A percentile compares a stretch with the other conserved stretches of the same genome.
Conservation (phyloP, 1,139 yeast genomes). For the Starmera stellimalicola region DNA sequence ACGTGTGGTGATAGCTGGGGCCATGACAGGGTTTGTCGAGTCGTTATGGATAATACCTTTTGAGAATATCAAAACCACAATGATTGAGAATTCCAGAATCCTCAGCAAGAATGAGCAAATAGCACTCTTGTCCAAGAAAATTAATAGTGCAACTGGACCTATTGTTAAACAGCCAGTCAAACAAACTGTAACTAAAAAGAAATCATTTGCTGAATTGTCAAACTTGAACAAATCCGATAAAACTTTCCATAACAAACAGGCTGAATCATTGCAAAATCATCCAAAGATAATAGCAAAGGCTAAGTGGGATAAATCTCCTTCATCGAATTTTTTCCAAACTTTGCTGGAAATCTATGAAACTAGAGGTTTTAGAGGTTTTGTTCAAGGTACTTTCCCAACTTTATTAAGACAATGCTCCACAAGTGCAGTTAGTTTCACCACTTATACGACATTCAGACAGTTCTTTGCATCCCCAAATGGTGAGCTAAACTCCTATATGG, state of each 20-base stretch:
- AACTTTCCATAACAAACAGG: slow-evolving; percentile 15
- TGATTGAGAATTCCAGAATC: slow-evolving; percentile 55
- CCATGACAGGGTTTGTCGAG: slow-evolving; percentile 76
- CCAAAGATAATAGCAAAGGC: slow-evolving; percentile 20
- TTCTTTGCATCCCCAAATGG: slow-evolving; percentile 41
- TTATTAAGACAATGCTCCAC: slow-evolving; percentile 69
- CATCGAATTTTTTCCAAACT: slow-evolving; percentile 43
- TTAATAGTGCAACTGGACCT: slow-evolving; percentile 5
- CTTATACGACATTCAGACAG: slow-evolving; percentile 73
- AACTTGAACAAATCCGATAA: slow-evolving; percentile 7
- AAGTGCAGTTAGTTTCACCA: slow-evolving; percentile 75
- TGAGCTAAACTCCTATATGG: slow-evolving; percentile 31
- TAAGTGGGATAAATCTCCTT: slow-evolving; percentile 43
- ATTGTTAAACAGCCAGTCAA: slow-evolving; percentile 2
- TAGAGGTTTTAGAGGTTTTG: slow-evolving; percentile 72
- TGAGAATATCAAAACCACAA: slow-evolving; percentile 76
- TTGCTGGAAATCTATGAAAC: slow-evolving; percentile 57
- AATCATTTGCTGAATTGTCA: neutral
- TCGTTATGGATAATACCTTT: slow-evolving; percentile 83
- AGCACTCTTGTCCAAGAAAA: slow-evolving; percentile 1
- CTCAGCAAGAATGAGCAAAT: neutral
- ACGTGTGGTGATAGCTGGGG: slow-evolving; percentile 72
- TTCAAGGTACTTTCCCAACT: slow-evolving; percentile 78
- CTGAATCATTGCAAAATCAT: slow-evolving; percentile 9
- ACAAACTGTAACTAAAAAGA: neutral